Base-by-base conservation (phyloP, 768 basidiomycete species). In the Psilocybe tampanensis region DNA sequence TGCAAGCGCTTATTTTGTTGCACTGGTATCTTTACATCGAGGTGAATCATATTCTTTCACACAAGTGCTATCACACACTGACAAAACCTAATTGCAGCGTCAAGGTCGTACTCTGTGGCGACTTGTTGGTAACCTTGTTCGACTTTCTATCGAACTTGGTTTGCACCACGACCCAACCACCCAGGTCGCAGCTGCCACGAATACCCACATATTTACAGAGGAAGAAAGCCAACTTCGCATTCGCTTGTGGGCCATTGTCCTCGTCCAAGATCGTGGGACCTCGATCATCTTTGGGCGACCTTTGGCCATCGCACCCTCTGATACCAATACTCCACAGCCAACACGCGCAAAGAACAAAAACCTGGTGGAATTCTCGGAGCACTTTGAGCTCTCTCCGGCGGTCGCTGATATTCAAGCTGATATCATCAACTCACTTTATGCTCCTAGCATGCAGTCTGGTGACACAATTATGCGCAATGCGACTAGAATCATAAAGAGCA, bases 21-120 rank as follows among this genome's bases (percentile, higher is more conserved):
- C 93, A 94, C 54, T 94, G 91, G 92, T 93, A 94, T 71, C 80
- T 94, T 19, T 94, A 94, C 65, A 92, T 87, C 19, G 92, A 94
- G 80, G 92, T 90, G 61, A 53, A 81, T 66, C 3, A 24, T 13
- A 11, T 29, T 53, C 13, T 33, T 9, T 13, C 18, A n/a, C n/a
- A n/a, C n/a, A n/a, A n/a, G n/a, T n/a, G n/a, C n/a, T n/a, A n/a
- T n/a, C n/a, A n/a, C n/a, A n/a, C n/a, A n/a, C 19, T 45, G 4
- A 8, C 47, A 56, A 33, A 63, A n/a, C n/a, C 65, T 52, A 56
- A 42, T 54, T 45, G 61, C 32, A 94, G 92, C 86, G 92, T 62
- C 91, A 92, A 81, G 92, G 92, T n/a, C 85, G 91, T 60, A 89
- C 90, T 1, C 76, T 94, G 2, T 94, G 92, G 92, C 89, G 92